phyloP scores from a whole-genome alignment of 2,329 filamentous ascomycete species.

The Thielaviopsis punctulata region DNA sequence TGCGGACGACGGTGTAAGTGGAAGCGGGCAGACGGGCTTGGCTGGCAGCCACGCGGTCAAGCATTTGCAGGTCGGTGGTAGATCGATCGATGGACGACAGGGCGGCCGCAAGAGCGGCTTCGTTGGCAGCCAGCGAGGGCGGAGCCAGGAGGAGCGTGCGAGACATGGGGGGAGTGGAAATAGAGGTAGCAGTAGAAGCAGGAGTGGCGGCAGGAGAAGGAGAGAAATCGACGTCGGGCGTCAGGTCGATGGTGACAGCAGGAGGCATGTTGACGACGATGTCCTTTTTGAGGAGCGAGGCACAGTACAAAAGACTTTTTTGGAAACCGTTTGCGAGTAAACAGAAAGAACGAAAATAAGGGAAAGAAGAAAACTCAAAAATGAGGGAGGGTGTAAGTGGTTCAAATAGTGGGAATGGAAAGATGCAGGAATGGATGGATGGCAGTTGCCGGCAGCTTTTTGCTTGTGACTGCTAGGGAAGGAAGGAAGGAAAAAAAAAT shows the following conservation, averaged over 20 bases:
- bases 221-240: constrained; percentile 32
- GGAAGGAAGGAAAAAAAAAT: background rate
- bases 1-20: constrained; percentile 70
- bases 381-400: background rate
- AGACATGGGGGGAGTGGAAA: constrained; percentile 22
- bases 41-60: constrained; percentile 75
- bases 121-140: constrained; percentile 74
- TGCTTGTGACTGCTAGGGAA: background rate
- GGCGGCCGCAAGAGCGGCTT: constrained; percentile 55
- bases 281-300: background rate
- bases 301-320: background rate
- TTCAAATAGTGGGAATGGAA: background rate
- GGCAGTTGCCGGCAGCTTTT: background rate
- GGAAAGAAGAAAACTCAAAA: background rate
- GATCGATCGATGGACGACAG: constrained; percentile 57
- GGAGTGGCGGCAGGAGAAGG: constrained; percentile 15
- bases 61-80: constrained; percentile 86
- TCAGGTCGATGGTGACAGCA: constrained; percentile 36
- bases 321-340: background rate
- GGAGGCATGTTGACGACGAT: constrained; percentile 28
- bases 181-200: constrained; percentile 15
- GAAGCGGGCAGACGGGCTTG: constrained; percentile 57
- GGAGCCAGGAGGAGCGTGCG: constrained; percentile 77
- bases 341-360: background rate
- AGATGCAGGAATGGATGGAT: background rate